phyloP scores from a whole-genome alignment of 2,329 filamentous ascomycete genomes.

The Stachybotrys echinatus region DNA sequence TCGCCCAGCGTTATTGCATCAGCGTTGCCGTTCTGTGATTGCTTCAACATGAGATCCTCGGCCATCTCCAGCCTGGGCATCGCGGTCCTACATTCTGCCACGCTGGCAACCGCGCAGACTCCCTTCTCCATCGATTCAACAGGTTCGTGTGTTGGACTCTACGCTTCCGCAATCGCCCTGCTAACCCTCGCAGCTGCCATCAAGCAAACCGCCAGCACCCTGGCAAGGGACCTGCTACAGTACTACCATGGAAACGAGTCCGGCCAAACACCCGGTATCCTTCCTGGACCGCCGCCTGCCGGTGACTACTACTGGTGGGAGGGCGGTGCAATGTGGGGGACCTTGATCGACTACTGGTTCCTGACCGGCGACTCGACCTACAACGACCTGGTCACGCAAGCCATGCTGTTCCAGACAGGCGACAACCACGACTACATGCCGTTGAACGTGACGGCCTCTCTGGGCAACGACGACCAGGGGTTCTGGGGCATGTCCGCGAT shows the following conservation, averaged over 20 bases:
- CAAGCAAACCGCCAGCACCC: slow-evolving; percentile 28
- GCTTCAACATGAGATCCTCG: neutral
- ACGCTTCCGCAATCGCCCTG: neutral
- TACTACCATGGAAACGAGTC: slow-evolving; percentile 41
- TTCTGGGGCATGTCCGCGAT: slow-evolving; percentile 65
- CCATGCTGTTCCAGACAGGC: slow-evolving; percentile 48
- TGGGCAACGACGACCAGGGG: slow-evolving; percentile 61
- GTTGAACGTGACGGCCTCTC: slow-evolving; percentile 41
- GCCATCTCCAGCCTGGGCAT: slow-evolving; percentile 4
- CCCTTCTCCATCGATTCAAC: slow-evolving; percentile 16
- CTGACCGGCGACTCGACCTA: slow-evolving; percentile 55
- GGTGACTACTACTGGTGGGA: slow-evolving; percentile 64
- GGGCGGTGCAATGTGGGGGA: slow-evolving; percentile 56
- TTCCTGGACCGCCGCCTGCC: slow-evolving; percentile 39
- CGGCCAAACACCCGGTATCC: slow-evolving; percentile 39
- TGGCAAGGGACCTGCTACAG: slow-evolving; percentile 39
- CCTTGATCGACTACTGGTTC: slow-evolving; percentile 60
- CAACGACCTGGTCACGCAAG: slow-evolving; percentile 47
- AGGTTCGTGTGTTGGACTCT: slow-evolving; percentile 9
- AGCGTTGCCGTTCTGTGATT: neutral
- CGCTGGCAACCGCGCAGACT: slow-evolving; percentile 14
- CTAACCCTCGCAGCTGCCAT: slow-evolving; percentile 26
- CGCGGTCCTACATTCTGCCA: slow-evolving; percentile 13
- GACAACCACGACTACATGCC: slow-evolving; percentile 51
- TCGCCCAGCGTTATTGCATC: neutral